A percentile compares a stretch with the other conserved stretches of the same genome.
phyloP scores from a whole-genome alignment of 2,329 filamentous ascomycete genomes.

The Aspergillus pseudoglaucus region DNA sequence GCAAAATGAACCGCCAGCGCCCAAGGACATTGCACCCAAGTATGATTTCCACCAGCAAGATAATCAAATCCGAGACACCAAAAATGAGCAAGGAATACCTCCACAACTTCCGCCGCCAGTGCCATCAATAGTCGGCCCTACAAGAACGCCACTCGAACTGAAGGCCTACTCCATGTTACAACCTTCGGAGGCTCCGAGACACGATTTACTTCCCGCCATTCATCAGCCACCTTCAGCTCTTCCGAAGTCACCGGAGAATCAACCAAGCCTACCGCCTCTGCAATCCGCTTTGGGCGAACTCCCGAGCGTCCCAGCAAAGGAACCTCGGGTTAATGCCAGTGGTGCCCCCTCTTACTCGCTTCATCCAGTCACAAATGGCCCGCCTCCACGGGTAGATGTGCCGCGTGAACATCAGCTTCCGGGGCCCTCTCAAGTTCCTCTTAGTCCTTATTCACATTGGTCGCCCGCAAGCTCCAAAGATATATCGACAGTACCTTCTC shows the following conservation, averaged over 20 bases:
- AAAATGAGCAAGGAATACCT: neutral
- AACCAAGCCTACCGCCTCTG: slow-evolving; percentile 37
- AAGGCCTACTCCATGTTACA: neutral
- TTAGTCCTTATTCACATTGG: slow-evolving; percentile 31
- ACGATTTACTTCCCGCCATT: neutral
- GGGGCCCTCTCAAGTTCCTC: slow-evolving; percentile 22
- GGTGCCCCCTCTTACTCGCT: slow-evolving; percentile 17
- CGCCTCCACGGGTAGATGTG: slow-evolving; percentile 22
- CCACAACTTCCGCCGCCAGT: neutral
- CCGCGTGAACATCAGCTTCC: slow-evolving; percentile 25
- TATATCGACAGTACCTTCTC: slow-evolving; percentile 29
- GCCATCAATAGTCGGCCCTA: neutral
- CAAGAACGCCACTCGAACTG: neutral
- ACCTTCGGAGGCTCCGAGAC: neutral
- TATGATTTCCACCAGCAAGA: neutral
- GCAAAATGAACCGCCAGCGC: neutral
- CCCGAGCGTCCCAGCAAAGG: slow-evolving; percentile 19
- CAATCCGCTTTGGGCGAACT: slow-evolving; percentile 30
- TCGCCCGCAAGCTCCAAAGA: slow-evolving; percentile 35
- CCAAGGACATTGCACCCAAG: slow-evolving; percentile 1
- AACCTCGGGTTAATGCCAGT: slow-evolving; percentile 21
- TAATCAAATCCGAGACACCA: neutral
- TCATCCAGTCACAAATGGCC: slow-evolving; percentile 15
- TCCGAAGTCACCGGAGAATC: slow-evolving; percentile 28
- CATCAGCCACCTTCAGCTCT: slow-evolving; percentile 24